Percentiles rank a stretch among this genome's conserved stretches.
These are phyloP conservation scores for Trichoderma sp. DNA, from an alignment of 2,329 filamentous ascomycete species.

Conservation along the genomic window DNA sequence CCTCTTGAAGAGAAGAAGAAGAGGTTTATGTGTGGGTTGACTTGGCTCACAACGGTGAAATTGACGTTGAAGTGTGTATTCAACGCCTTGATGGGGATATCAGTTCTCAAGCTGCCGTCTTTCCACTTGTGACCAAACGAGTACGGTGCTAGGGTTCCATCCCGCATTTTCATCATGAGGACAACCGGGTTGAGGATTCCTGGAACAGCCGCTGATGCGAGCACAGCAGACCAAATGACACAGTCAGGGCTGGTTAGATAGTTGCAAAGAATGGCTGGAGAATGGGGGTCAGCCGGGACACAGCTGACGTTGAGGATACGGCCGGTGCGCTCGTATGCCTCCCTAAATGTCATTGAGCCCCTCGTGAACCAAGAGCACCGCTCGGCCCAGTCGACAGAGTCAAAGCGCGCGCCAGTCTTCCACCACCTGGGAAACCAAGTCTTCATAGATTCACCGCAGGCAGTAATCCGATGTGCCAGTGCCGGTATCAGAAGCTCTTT, in stretches of 20 bases:
- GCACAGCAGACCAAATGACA: conserved; percentile 95
- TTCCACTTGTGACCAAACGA: conserved; percentile 99
- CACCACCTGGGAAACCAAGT: conserved; percentile 86
- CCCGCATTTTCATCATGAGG: conserved; percentile 79
- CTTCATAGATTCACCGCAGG: conserved; percentile 73
- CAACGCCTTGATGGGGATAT: conserved; percentile 90
- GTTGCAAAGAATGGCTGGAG: conserved; percentile 86
- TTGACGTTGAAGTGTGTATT: conserved; percentile 99
- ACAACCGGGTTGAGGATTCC: conserved; percentile 95
- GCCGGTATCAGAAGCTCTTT: conserved; percentile 81
- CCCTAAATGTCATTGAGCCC: conserved; percentile 89
- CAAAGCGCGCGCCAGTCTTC: conserved; percentile 88
- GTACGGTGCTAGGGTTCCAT: conserved; percentile 80
- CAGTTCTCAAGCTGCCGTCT: conserved; percentile 88
- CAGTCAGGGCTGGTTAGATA: conserved; percentile 94
- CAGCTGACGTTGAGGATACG: conserved; percentile 95
- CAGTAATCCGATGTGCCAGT: conserved; percentile 78
- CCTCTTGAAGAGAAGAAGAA: conserved; percentile 98
- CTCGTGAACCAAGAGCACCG: conserved; percentile 85
- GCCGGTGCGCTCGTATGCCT: conserved; percentile 91
- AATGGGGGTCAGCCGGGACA: conserved; percentile 93
- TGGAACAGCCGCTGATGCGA: conserved; percentile 92
- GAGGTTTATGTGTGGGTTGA: conserved; percentile 96
- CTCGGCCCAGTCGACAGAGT: conserved; percentile 86
- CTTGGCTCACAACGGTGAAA: conserved; percentile 84